These are phyloP conservation scores for Sanghuangporus weigelae DNA, from an alignment of 1,284 basidiomycete species.

Conservation along the genomic window DNA sequence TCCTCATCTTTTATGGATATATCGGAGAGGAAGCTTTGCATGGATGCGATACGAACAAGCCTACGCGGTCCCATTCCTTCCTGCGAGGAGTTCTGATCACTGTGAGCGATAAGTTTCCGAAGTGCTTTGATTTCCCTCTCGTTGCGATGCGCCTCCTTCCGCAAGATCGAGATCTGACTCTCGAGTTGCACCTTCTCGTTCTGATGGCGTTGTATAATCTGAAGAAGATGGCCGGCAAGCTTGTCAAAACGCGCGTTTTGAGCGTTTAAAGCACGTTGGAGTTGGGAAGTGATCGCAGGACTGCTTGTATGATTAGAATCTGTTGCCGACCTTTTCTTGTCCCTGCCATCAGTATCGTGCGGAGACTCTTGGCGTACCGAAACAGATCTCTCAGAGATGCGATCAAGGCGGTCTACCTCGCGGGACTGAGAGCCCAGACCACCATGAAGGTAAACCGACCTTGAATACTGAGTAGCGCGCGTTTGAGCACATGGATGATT, in stretches of 20 bases:
- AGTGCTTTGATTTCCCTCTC: constrained; percentile 45
- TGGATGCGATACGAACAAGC: constrained; percentile 10
- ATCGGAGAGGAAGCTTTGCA: constrained; percentile 14
- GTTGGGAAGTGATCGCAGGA: neutral
- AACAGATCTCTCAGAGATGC: constrained; percentile 15
- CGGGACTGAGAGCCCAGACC: neutral
- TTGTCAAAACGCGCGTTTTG: constrained; percentile 17
- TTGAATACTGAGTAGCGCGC: neutral
- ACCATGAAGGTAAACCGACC: neutral
- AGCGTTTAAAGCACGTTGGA: constrained; percentile 10
- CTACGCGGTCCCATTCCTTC: neutral
- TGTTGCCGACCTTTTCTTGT: neutral
- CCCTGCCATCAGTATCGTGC: neutral
- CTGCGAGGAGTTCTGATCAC: neutral
- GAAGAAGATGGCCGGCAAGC: constrained; percentile 15
- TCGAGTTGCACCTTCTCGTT: constrained; percentile 37
- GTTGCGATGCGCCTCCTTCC: constrained; percentile 36
- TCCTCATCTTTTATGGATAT: constrained; percentile 5
- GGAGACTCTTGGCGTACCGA: neutral
- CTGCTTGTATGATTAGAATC: neutral
- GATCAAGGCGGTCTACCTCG: constrained; percentile 10
- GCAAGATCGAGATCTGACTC: constrained; percentile 37
- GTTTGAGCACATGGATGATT: neutral
- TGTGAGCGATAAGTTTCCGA: constrained; percentile 35
- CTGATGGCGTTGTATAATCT: constrained; percentile 27